Percentiles rank a stretch among this genome's conserved stretches.
phyloP scores from a whole-genome alignment of 1,284 basidiomycete species.

The Xerocomus minutiporus region DNA sequence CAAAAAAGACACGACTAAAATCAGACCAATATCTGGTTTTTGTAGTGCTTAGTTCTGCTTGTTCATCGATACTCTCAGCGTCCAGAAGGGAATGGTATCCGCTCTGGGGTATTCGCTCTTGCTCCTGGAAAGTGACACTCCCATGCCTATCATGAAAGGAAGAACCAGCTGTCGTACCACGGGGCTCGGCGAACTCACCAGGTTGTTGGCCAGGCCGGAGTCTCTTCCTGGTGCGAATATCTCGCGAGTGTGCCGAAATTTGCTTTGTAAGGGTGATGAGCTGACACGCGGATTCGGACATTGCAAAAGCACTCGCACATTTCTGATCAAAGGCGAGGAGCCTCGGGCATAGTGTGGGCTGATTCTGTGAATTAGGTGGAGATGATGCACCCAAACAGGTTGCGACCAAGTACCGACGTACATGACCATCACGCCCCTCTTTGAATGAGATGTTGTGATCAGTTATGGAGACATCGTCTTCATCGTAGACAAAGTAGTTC shows the following conservation, averaged over 20 bases:
- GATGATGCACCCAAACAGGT: constrained; percentile 3
- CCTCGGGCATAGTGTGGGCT: constrained; percentile 57
- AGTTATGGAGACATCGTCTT: constrained; percentile 42
- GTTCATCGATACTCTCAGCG: constrained; percentile 28
- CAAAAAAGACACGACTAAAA: constrained; percentile 64
- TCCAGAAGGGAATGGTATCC: constrained; percentile 52
- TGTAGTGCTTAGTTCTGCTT: constrained; percentile 17
- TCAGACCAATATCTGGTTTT: constrained; percentile 75
- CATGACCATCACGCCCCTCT: constrained; percentile 50
- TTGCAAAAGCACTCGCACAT: constrained; percentile 38
- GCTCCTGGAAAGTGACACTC: constrained; percentile 46
- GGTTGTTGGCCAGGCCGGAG: constrained; percentile 32
- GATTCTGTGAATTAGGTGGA: constrained; percentile 39
- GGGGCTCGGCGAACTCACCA: constrained; percentile 20
- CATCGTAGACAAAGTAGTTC: constrained; percentile 55
- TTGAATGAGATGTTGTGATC: constrained; percentile 60
- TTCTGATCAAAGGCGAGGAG: constrained; percentile 63
- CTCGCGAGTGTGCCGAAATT: constrained; percentile 59
- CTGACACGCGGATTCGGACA: not conserved
- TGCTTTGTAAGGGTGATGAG: constrained; percentile 36
- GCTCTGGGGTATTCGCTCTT: constrained; percentile 49
- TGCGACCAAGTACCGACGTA: constrained; percentile 23
- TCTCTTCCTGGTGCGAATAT: constrained; percentile 24
- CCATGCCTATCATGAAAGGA: constrained; percentile 44
- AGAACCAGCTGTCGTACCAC: constrained; percentile 1